Base-by-base conservation (phyloP, 2,329 filamentous ascomycete genomes). In the Talaromyces rugulosus region DNA sequence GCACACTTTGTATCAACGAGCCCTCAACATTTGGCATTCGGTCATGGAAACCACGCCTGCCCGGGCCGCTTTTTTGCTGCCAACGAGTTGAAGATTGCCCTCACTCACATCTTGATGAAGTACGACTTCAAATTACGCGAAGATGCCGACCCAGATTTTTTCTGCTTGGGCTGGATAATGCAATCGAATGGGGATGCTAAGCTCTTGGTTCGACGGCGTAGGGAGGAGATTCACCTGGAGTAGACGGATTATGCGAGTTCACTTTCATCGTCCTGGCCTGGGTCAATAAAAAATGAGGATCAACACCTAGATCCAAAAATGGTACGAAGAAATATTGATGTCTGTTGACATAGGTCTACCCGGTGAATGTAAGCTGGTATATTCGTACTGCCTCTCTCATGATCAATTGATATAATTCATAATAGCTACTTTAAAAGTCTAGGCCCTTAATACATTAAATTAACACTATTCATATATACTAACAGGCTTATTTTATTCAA, bases 1-100 rank as follows among this genome's bases (percentile, higher is more conserved):
- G 65, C 81, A 16, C 79, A 82, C 3, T 80, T 87, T 75, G 81
- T 85, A 12, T 82, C 82, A 5, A 85, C 84, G 1, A 81, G 80
- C 40, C 74, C 81, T 42, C 69, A 73, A 7, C 81, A 84, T 65
- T 68, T 86, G 23, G 75, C 81, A 0, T 87, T 87, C 70, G 84
- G 85, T 0, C 82, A 86, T 63, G 85, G 85, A 7, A 75, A 81
- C 64, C 83, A 87, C 68, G 69, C 72, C 42, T 74, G 72, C 62
- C 71, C 72, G 3, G 72, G 72, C 9, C 64, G 72, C n/a, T 73
- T 71, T 59, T 73, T 71, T 53, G 72, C 71, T 0, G 64, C 65
- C 4, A 64, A 66, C 47, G 63, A 69, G 62, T 60, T 70, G 18
- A 74, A 73, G 62, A 65, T 72, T 33, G 54, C 67, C 8, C 58